Evolutionary conservation across 2,329 filamentous ascomycete species (phyloP).

Genomic region (Aspergillus calidoustus): DNA sequence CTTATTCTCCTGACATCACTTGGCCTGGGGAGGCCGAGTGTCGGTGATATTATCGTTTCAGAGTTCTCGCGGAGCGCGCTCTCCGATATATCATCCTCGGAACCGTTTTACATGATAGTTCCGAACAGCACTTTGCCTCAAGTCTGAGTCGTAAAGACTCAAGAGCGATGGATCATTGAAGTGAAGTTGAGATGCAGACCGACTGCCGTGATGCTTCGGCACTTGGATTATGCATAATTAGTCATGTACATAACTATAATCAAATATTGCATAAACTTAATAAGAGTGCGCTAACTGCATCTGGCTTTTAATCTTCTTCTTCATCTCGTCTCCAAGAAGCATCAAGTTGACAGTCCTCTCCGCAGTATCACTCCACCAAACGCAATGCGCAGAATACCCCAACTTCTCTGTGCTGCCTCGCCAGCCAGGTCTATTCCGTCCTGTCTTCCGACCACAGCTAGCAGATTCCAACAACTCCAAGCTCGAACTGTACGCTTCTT

Average conservation of each 20-base stretch:
- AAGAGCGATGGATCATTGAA: not conserved
- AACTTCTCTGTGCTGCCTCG: not conserved
- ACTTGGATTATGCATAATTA: not conserved
- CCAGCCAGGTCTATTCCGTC: not conserved
- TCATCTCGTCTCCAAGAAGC: not conserved
- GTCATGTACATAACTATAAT: not conserved
- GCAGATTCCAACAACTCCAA: conserved; percentile 11
- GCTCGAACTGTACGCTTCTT: not conserved
- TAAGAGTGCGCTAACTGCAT: not conserved
- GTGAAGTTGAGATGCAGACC: not conserved
- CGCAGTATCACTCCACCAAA: not conserved
- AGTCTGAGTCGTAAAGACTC: not conserved
- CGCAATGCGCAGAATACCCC: conserved; percentile 5
- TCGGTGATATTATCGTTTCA: not conserved
- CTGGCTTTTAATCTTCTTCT: not conserved
- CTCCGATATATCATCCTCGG: not conserved
- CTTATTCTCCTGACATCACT: conserved; percentile 4
- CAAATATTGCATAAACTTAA: not conserved
- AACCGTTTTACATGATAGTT: not conserved
- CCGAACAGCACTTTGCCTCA: not conserved
- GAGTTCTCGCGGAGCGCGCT: not conserved
- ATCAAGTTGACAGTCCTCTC: not conserved
- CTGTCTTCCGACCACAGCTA: conserved; percentile 7
- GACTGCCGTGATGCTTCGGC: not conserved
- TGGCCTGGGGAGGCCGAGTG: not conserved